Conservation (phyloP, 1,139 yeast species). For the Debaryomycetaceae sp. region DNA sequence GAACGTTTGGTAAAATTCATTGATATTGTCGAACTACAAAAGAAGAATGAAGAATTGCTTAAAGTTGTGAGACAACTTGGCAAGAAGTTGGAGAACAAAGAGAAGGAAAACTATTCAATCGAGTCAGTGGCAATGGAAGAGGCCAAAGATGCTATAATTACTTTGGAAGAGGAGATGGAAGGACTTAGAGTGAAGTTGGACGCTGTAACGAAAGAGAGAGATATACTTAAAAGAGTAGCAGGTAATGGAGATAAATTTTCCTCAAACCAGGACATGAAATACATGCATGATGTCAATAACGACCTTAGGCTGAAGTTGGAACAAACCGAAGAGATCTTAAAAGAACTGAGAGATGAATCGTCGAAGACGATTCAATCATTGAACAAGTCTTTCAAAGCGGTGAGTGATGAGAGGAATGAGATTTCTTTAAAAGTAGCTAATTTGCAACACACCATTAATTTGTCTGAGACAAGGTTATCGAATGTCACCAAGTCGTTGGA, state of each 20-base stretch:
- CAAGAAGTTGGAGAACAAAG: conserved; percentile 56
- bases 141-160: conserved; percentile 72
- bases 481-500: conserved; percentile 35
- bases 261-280: conserved; percentile 16
- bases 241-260: conserved; percentile 7
- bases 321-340: conserved; percentile 26
- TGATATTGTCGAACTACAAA: conserved; percentile 63
- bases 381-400: conserved; percentile 24
- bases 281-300: conserved; percentile 24
- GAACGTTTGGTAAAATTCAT: conserved; percentile 71
- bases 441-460: conserved; percentile 29
- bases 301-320: conserved; percentile 27
- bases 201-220: conserved; percentile 61
- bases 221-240: conserved; percentile 50
- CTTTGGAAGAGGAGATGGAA: conserved; percentile 61
- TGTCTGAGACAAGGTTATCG: conserved; percentile 31
- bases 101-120: conserved; percentile 34
- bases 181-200: conserved; percentile 47
- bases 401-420: conserved; percentile 28
- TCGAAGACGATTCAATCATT: conserved; percentile 21
- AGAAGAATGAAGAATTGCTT: conserved; percentile 69
- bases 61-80: conserved; percentile 68
- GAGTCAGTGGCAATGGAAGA: conserved; percentile 65
- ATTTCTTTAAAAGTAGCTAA: conserved; percentile 27
- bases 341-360: conserved; percentile 29